Conservation (phyloP, 2,329 filamentous ascomycete species). For the Colletotrichum sp. region DNA sequence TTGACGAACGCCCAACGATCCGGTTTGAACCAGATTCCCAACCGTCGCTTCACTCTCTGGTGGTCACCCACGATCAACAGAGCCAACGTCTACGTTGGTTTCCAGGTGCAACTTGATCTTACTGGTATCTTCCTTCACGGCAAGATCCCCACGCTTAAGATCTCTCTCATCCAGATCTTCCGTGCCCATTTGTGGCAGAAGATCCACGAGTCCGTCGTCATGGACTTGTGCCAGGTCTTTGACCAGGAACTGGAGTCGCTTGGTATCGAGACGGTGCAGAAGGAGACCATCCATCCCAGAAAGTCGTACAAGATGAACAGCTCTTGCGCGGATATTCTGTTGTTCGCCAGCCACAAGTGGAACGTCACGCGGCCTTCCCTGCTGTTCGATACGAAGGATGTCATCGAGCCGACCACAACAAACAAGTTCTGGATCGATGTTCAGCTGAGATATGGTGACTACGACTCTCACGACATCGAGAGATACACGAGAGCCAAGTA, state of each 20-base stretch:
- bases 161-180: conserved; percentile 98
- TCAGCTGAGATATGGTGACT: conserved; percentile 94
- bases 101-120: conserved; percentile 97
- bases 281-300: conserved; percentile 98
- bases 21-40: conserved; percentile 97
- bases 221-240: conserved; percentile 98
- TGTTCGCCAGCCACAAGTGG: conserved; percentile 99
- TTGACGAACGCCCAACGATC: conserved; percentile 95
- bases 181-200: conserved; percentile 99
- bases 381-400: conserved; percentile 94
- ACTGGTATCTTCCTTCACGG: conserved; percentile 99
- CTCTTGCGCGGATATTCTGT: conserved; percentile 94
- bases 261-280: conserved; percentile 96
- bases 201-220: conserved; percentile 97
- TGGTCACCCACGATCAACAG: conserved; percentile 95
- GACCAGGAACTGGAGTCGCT: conserved; percentile 96
- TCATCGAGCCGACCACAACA: conserved; percentile 90
- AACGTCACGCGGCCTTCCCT: conserved; percentile 94
- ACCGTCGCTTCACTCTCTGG: conserved; percentile 97
- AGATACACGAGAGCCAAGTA: conserved; percentile 98
- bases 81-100: conserved; percentile 98
- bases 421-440: conserved; percentile 99
- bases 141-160: conserved; percentile 98
- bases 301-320: conserved; percentile 99
- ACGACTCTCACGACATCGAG: conserved; percentile 98